Evolutionary conservation across 192 early-diverging fungal species (phyloP), one percentile per base, ranked within the genome.

Genomic region (Coemansia sp.): DNA sequence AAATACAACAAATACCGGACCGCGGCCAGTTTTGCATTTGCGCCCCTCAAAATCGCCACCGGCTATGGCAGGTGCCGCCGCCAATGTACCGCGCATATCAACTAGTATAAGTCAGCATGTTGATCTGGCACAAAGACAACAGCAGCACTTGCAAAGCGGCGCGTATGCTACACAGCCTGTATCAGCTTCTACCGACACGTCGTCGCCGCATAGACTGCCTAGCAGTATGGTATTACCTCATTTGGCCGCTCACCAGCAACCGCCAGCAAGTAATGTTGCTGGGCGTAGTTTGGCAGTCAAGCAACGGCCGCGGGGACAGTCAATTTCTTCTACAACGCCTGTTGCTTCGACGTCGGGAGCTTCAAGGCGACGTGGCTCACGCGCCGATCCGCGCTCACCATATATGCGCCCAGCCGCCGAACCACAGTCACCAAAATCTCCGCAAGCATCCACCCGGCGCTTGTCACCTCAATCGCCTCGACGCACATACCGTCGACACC

Each of bases 401-500:
- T 80, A 73, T 29, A 33, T 63, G 11, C 63, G 65, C 4, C 69
- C 69, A 1, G 28, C 50, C 0, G 45, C 43, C 0, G 65, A 49
- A 14, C 47, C 68, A 5, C 62, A 65, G 18, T 54, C 66, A 7
- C 65, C 64, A 0, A 57, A 56, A n/a, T 59, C 60, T 1, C 66
- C 66, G 21, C 56, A 52, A 11, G 23, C 55, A 6, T 58, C 54
- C 18, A 33, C 46, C 24, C 56, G 50, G 1, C 65, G 49, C 1
- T 11, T 31, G 27, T 56, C 62, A 4, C 66, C 69, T 4, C 70
- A 65, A 32, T 67, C 71, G 1, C 67, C 69, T 8, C 58, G 62
- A 27, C 54, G 77, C 27, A 80, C 65, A 3, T 80, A 80, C 33
- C 71, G 67, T 18, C 54, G 77, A 3, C 77, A 80, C 22, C 77